Percentiles rank a stretch among this genome's conserved stretches.
Evolutionary conservation across 148 eudicot species (phyloP).

Genomic region (Cornus florida): DNA sequence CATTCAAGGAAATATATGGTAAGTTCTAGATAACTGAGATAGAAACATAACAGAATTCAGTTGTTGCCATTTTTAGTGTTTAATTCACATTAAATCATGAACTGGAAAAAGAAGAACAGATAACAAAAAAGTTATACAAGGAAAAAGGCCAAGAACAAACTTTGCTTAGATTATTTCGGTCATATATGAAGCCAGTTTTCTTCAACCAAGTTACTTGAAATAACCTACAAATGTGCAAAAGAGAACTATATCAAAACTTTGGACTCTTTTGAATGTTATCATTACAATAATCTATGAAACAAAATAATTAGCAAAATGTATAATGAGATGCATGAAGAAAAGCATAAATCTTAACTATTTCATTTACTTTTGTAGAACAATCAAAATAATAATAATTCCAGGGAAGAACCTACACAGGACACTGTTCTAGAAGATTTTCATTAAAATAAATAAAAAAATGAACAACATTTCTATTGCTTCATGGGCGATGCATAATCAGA

Average conservation of each 20-base stretch:
- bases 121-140: slow-evolving; percentile 4
- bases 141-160: slow-evolving; percentile 53
- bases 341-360: too few species aligned
- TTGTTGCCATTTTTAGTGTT: background rate
- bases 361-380: too few species aligned
- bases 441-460: too few species aligned
- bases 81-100: background rate
- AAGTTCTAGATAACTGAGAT: background rate
- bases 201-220: slow-evolving; percentile 89
- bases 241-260: slow-evolving; percentile 37
- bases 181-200: slow-evolving; percentile 88
- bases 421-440: too few species aligned
- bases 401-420: too few species aligned
- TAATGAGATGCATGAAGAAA: too few species aligned
- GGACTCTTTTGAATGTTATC: background rate
- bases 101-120: background rate
- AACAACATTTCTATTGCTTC: too few species aligned
- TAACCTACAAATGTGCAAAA: slow-evolving; percentile 76
- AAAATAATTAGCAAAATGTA: background rate
- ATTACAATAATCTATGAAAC: background rate
- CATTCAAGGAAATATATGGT: background rate
- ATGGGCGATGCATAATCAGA: too few species aligned
- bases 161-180: slow-evolving; percentile 64
- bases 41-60: slow-evolving; percentile 3
- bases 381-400: too few species aligned